Conservation (phyloP, 2,329 filamentous ascomycete species). For the Arthrobotrys conoides region DNA sequence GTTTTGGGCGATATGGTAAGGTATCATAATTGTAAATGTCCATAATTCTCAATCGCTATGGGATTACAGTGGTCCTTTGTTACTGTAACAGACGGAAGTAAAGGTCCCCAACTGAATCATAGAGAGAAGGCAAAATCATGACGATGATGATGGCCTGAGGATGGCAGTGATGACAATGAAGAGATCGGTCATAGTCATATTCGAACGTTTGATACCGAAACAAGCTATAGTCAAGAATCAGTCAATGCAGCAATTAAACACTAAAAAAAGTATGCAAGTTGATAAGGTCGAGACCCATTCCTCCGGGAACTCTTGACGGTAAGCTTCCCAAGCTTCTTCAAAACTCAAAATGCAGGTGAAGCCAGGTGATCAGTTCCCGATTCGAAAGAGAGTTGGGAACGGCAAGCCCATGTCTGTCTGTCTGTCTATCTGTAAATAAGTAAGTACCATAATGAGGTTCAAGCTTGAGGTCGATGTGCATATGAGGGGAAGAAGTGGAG, state of each 20-base stretch:
- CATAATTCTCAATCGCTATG: conserved; percentile 6
- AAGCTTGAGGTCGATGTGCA: not conserved
- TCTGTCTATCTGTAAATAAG: not conserved
- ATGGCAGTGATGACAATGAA: not conserved
- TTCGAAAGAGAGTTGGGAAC: conserved; percentile 17
- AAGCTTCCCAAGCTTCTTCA: conserved; percentile 2
- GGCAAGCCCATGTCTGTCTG: not conserved
- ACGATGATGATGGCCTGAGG: conserved; percentile 27
- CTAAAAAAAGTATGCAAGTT: conserved; percentile 2
- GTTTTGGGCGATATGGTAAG: not conserved
- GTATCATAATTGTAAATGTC: conserved; percentile 28
- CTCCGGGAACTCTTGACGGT: conserved; percentile 30
- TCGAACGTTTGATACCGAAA: conserved; percentile 8
- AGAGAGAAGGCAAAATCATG: conserved; percentile 9
- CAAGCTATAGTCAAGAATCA: conserved; percentile 33
- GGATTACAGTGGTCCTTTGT: not conserved
- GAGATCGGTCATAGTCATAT: conserved; percentile 1
- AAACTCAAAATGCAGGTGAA: conserved; percentile 18
- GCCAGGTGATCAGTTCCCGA: conserved; percentile 60
- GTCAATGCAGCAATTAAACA: conserved; percentile 21
- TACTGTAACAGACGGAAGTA: conserved; percentile 9
- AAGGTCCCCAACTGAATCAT: not conserved
- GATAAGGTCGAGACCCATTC: conserved; percentile 21
- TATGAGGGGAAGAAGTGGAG: conserved; percentile 11
- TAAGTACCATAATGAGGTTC: conserved; percentile 14